Evolutionary conservation across 1,139 yeast species (phyloP), one percentile per base, ranked within the genome.

Genomic region (Saccharomyces hybrid): DNA sequence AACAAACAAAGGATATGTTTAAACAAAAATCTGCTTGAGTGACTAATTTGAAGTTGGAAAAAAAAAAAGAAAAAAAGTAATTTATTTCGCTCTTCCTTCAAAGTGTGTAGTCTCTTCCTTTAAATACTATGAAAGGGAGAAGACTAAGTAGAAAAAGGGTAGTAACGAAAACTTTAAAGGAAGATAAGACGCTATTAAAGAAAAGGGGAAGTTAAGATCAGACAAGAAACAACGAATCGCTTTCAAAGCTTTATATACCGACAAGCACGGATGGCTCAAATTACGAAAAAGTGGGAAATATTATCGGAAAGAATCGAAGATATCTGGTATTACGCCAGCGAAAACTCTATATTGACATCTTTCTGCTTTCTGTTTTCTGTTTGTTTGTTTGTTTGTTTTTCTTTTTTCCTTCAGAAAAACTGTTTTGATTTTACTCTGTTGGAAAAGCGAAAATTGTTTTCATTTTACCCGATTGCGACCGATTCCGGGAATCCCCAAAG

Each of bases 101-200:
- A 38, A 38, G 44, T 38, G 44, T 38, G 44, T 38, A 38, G 44
- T 16, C n/a, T 38, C 44, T 38, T 38, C 44, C 44, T 38, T 38
- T 38, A 38, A 38, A 38, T 38, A 38, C 25, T 38, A 11, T 38
- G 7, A 38, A 41, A 23, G 30, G 27, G 13, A 27, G 14, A 26
- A 44, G 48, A 25, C 6, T 26, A 23, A 44, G 13, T 46, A 25
- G 23, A n/a, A 46, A 46, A 26, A 46, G 48, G 44, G 44, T 20
- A 38, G 25, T 38, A 38, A 9, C n/a, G 16, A 23, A 38, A 38
- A 38, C 44, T 38, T 5, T 38, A 38, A 38, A 11, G 6, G 44
- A 38, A 16, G 44, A 38, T 38, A 38, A 38, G 44, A 38, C n/a
- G 26, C 25, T 16, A 11, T 38, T 9, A 20, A 6, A 16, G 25